Conservation (phyloP, 371 early-diverging fungal genomes). For the Syncephalis plumigaleata region DNA sequence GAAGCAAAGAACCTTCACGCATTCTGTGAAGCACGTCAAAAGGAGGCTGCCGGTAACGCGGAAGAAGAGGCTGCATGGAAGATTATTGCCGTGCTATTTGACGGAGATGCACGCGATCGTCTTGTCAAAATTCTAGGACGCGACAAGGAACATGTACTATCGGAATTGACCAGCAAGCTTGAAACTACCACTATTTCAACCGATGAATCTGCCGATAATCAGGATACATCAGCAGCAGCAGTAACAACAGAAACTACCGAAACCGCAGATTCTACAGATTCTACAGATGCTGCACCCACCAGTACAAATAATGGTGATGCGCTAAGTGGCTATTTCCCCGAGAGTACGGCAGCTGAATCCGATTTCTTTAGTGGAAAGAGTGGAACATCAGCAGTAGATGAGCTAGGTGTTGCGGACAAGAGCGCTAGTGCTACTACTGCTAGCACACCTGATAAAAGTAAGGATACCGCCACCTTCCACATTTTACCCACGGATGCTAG, state of each 20-base stretch:
- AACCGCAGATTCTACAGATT: too few species aligned
- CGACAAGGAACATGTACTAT: slow-evolving; percentile 38
- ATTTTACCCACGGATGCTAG: slow-evolving; percentile 7
- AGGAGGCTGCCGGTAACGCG: slow-evolving; percentile 17
- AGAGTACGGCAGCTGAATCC: slow-evolving; percentile 1
- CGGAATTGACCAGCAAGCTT: slow-evolving; percentile 20
- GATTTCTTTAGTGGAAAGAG: slow-evolving; percentile 6
- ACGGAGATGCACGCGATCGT: slow-evolving; percentile 60
- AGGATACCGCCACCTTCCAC: slow-evolving; percentile 4
- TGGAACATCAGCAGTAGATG: slow-evolving; percentile 4
- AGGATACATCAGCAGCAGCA: slow-evolving; percentile 4
- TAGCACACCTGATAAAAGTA: slow-evolving; percentile 2
- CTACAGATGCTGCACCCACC: not conserved
- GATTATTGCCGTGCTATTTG: slow-evolving; percentile 67
- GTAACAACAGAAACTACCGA: too few species aligned
- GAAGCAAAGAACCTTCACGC: slow-evolving; percentile 29
- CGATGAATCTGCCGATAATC: slow-evolving; percentile 9
- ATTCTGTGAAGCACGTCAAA: slow-evolving; percentile 30
- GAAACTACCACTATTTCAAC: slow-evolving; percentile 6
- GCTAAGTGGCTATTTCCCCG: not conserved
- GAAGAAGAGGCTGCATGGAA: slow-evolving; percentile 61
- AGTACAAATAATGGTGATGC: not conserved
- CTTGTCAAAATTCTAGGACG: slow-evolving; percentile 75
- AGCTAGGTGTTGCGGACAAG: not conserved
- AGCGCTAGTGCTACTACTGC: slow-evolving; percentile 1